These are phyloP conservation scores for Camelina neglecta DNA, from an alignment of 345 rosid genomes.

Conservation along the genomic window DNA sequence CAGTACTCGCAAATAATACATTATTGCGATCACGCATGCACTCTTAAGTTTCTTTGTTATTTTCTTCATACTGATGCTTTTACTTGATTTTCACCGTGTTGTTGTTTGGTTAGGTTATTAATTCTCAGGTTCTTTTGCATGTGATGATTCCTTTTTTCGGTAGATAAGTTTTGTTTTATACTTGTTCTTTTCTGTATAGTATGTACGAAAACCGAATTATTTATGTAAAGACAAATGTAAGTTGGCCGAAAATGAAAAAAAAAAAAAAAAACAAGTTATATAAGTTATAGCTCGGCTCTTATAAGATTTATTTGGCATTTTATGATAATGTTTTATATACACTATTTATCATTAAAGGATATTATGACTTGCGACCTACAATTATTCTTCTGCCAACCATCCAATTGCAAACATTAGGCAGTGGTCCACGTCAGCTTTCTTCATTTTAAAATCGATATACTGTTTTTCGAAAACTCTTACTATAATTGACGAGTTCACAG, in stretches of 20 bases:
- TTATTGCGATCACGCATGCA: neutral
- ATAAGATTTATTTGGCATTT: slow-evolving; percentile 19
- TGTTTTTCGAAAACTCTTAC: no score
- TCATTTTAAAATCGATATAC: neutral
- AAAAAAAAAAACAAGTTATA: neutral
- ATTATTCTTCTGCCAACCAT: slow-evolving; percentile 34
- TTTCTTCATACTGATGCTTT: neutral
- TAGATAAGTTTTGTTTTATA: neutral
- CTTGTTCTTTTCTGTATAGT: no score
- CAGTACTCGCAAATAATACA: neutral
- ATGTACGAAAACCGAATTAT: neutral
- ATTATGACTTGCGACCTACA: slow-evolving; percentile 21
- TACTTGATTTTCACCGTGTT: neutral
- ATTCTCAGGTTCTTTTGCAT: neutral
- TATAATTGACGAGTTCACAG: neutral
- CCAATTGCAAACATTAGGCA: slow-evolving; percentile 38
- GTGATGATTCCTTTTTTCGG: neutral
- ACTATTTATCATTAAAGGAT: neutral
- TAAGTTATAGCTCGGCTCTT: slow-evolving; percentile 13
- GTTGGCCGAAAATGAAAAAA: neutral
- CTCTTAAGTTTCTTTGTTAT: neutral
- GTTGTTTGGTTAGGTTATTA: neutral
- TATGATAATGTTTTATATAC: slow-evolving; percentile 15
- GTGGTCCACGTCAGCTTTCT: slow-evolving; percentile 38
- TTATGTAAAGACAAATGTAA: neutral